Evolutionary conservation across 2,329 filamentous ascomycete species (phyloP), one percentile per base, ranked within the genome.

Genomic region (Fusarium sp.): DNA sequence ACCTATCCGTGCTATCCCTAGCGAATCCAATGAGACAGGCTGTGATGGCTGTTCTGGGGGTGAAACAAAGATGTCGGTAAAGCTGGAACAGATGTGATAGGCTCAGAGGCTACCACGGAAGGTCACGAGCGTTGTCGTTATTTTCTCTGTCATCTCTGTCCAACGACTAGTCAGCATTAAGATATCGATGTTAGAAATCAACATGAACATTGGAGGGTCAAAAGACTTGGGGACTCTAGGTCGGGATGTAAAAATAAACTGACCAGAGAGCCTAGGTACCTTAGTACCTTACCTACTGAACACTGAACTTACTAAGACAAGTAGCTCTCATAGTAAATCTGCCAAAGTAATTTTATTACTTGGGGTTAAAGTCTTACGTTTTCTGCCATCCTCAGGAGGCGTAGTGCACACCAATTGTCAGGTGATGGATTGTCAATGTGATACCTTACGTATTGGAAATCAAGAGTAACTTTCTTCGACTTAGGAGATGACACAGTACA

Each of bases 381-480:
- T 52, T 26, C 31, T 26, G 18, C 18, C 49, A 35, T 36, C 49
- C 31, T 35, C 24, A 18, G 31, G 49, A 52, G 67, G 58, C 49
- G 70, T 74, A 56, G 49, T 44, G 45, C 52, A 59, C 71, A 61
- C 58, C 39, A 66, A 44, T 33, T 52, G 72, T 74, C 71, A 74
- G 71, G 72, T 74, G 72, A 74, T 57, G 55, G 39, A 26, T 55
- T 72, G 71, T 58, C 55, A 72, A 74, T 69, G 71, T 74, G 63
- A 71, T 73, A 49, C 47, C 52, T 69, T 70, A 63, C 66, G 54
- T 55, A 70, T 48, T 66, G 28, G 51, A 66, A 70, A 70, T 28
- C 26, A 70, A 49, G 38, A 45, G 49, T 65, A 52, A 60, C 38
- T 59, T 41, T 35, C 36, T 44, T 49, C 12, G 57, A 47, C 48